Evolutionary conservation across 2,329 filamentous ascomycete species (phyloP), one percentile per base, ranked within the genome.

Genomic region (Pseudovirgaria hyperparasitica): DNA sequence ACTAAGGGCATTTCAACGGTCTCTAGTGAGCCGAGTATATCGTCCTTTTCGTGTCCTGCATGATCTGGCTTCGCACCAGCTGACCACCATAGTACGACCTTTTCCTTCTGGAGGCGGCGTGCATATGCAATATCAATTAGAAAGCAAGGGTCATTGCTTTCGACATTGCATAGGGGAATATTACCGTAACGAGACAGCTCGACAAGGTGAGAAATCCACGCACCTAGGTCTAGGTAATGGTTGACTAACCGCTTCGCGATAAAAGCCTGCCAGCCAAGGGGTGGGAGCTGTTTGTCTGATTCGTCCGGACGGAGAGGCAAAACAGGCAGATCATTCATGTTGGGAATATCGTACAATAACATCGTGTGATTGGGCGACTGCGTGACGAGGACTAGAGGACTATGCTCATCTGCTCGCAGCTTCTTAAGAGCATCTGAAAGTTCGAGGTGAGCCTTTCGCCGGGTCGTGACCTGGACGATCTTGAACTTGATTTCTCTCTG

Each of bases 21-120:
- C 38, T 98, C 87, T 16, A 96, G 66, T 2, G 81, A 71, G 0
- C 81, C 81, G 0, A 81, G 59, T 13, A 94, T 71, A 50, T 96
- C 84, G 43, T 99, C 92, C 35, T 78, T 81, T 50, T 99, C 90
- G 50, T 94, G 85, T 0, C 90, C 90, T 23, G 85, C 90, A 54
- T 99, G 90, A 48, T 99, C 90, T 2, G 92, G 90, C 27, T 79
- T 73, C 1, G 87, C 74, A 5, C 78, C 76, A 7, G 72, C 67
- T 11, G 87, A 96, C 90, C 90, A 99, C 90, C 90, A 99, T 5
- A 99, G 63, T 5, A 98, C 81, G 2, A 98, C 82, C 31, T 86
- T 85, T 46, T 87, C 93, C 38, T 81, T 78, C 45, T 93, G 84
- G 27, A 99, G 61, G 11, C 86, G 72, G 30, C 92, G 69, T 1